Percentiles rank a stretch among this genome's conserved stretches.
These are phyloP conservation scores for Entrophospora sp. DNA, from an alignment of 192 early-diverging fungal genomes.

Conservation along the genomic window DNA sequence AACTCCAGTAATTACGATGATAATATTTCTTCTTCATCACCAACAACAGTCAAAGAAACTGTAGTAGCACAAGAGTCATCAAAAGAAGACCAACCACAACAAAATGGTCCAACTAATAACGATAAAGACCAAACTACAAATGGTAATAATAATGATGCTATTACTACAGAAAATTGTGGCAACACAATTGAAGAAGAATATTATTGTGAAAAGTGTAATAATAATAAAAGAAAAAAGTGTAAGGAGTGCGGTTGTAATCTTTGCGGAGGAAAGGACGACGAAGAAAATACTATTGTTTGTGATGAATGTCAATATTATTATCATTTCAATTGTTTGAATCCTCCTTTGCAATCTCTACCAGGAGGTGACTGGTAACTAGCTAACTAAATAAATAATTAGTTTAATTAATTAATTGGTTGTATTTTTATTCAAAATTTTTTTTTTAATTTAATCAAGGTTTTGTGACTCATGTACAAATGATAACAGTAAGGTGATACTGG, in stretches of 20 bases:
- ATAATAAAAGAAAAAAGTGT: constrained; percentile 24
- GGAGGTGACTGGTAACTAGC: constrained; percentile 39
- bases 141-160: too few species aligned
- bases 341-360: constrained; percentile 32
- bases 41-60: too few species aligned
- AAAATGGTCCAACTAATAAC: too few species aligned
- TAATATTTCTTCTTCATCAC: too few species aligned
- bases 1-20: too few species aligned
- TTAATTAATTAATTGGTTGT: too few species aligned
- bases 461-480: constrained; percentile 37
- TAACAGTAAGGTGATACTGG: constrained; percentile 24
- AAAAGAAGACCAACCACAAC: too few species aligned
- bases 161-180: neutral
- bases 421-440: too few species aligned
- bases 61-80: too few species aligned
- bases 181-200: constrained; percentile 1
- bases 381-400: too few species aligned
- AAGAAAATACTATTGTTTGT: constrained; percentile 45
- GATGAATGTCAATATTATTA: constrained; percentile 51
- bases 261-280: constrained; percentile 46
- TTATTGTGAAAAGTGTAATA: constrained; percentile 34
- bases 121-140: too few species aligned
- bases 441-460: too few species aligned
- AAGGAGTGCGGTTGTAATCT: constrained; percentile 41
- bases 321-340: constrained; percentile 42